Evolutionary conservation across 2,329 filamentous ascomycete species (phyloP).

Genomic region (Hypoxylon sp.): DNA sequence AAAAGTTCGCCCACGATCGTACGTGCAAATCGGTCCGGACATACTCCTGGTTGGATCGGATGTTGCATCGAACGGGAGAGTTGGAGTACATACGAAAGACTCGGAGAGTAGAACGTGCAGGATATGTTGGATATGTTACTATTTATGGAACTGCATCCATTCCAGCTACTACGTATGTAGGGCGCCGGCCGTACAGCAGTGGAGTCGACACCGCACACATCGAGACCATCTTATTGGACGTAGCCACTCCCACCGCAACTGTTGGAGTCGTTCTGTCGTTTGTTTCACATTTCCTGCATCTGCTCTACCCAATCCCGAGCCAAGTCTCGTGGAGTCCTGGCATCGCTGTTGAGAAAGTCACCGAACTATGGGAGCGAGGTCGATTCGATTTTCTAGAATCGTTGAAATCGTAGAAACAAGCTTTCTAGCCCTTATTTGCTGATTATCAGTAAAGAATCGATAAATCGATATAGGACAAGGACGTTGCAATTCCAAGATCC

Average conservation of each 20-base stretch:
- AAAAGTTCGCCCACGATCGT: neutral
- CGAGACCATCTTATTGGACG: slow-evolving; percentile 25
- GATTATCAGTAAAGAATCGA: neutral
- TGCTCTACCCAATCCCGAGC: slow-evolving; percentile 27
- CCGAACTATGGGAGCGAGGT: neutral
- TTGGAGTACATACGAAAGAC: slow-evolving; percentile 20
- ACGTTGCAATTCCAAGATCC: neutral
- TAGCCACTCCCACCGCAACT: slow-evolving; percentile 22
- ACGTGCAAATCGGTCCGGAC: slow-evolving; percentile 30
- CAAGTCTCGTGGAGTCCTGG: slow-evolving; percentile 2
- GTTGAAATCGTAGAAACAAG: neutral
- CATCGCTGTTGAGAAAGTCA: neutral
- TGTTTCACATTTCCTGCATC: slow-evolving; percentile 40
- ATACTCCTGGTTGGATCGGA: slow-evolving; percentile 37
- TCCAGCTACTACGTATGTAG: slow-evolving; percentile 21
- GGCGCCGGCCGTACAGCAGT: slow-evolving; percentile 28
- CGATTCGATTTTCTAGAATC: neutral
- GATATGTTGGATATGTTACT: slow-evolving; percentile 36
- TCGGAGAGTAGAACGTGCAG: slow-evolving; percentile 26
- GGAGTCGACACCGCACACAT: slow-evolving; percentile 17
- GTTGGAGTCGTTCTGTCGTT: slow-evolving; percentile 34
- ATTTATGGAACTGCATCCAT: slow-evolving; percentile 35
- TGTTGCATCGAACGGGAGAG: slow-evolving; percentile 40
- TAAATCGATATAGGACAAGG: neutral
- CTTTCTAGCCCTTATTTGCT: neutral